Evolutionary conservation across 2,329 filamentous ascomycete genomes (phyloP), one percentile per base, ranked within the genome.

Genomic region (Trichoderma aggressivum): DNA sequence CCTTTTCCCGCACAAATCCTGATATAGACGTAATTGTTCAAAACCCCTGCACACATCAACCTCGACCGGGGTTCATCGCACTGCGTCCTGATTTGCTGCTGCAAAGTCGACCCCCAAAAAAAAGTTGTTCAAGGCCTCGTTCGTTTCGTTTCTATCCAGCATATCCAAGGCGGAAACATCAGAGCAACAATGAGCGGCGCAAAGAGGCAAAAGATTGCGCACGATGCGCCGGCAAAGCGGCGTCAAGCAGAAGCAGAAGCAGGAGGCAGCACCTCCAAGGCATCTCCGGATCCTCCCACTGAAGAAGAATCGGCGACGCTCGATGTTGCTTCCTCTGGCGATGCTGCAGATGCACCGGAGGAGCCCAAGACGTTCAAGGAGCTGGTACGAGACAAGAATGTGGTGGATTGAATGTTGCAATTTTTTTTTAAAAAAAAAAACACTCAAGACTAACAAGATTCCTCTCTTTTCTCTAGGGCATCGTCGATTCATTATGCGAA

Each of bases 401-500:
- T 18, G 7, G 36, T 7, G 24, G 60, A 26, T 21, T 3, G 5
- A 47, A 21, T 47, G 10, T 36, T 28, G 14, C 39, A 43, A 43
- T n/a, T n/a, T n/a, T n/a, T n/a, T n/a, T n/a, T n/a, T n/a, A n/a
- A n/a, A 14, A 12, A 21, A 7, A 18, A 10, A 12, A 3, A 18
- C 11, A 1, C 12, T 26, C 5, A 10, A 18, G 2, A n/a, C 76
- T 77, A 73, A 78, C 55, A 21, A 24, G 62, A 47, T 47, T 5
- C 2, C 10, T 34, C 18, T 18, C 26, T 3, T 16, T 28, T 7
- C 16, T n/a, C 2, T 68, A 91, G 89, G 95, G 95, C 28, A 88
- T 98, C 63, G 92, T 94, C 71, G 93, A 97, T 70, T 88, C 92
- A 34, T 86, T 99, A 67, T 97, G 93, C 82, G 94, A 98, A 79